Percentiles rank a stretch among this genome's conserved stretches.
phyloP scores from a whole-genome alignment of 2,329 filamentous ascomycete species.

The Arthrobotrys conoides region DNA sequence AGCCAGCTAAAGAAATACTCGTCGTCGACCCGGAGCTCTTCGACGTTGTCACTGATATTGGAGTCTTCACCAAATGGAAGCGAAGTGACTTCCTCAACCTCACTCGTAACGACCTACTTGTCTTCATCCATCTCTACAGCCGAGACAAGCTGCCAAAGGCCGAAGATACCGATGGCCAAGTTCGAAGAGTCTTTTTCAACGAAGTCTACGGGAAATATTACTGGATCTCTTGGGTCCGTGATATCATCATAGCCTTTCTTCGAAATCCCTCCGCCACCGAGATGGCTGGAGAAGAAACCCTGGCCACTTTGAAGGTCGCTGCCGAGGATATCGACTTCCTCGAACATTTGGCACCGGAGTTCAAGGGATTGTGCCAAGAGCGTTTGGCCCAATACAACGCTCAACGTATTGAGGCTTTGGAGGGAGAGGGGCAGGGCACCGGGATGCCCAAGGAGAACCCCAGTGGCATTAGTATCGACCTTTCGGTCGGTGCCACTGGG shows the following conservation, averaged over 20 bases:
- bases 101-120: background rate
- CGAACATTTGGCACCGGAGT: slow-evolving; percentile 21
- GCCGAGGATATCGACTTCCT: slow-evolving; percentile 37
- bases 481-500: background rate
- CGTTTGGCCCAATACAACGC: background rate
- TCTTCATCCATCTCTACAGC: slow-evolving; percentile 34
- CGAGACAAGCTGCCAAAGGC: slow-evolving; percentile 1
- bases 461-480: background rate
- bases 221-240: slow-evolving; percentile 40
- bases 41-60: background rate
- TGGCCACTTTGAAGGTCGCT: background rate
- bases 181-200: slow-evolving; percentile 7
- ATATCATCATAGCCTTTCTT: slow-evolving; percentile 20
- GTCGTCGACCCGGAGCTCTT: background rate
- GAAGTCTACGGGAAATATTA: slow-evolving; percentile 29
- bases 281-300: background rate
- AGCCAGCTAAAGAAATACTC: background rate
- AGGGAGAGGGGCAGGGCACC: background rate
- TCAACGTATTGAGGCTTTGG: background rate
- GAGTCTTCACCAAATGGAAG: slow-evolving; percentile 29
- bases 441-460: background rate
- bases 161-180: background rate
- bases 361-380: background rate
- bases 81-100: slow-evolving; percentile 12
- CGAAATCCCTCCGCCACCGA: background rate